Evolutionary conservation across 2,329 filamentous ascomycete genomes (phyloP), one percentile per base, ranked within the genome.

Genomic region (Delphinella strobiligena): DNA sequence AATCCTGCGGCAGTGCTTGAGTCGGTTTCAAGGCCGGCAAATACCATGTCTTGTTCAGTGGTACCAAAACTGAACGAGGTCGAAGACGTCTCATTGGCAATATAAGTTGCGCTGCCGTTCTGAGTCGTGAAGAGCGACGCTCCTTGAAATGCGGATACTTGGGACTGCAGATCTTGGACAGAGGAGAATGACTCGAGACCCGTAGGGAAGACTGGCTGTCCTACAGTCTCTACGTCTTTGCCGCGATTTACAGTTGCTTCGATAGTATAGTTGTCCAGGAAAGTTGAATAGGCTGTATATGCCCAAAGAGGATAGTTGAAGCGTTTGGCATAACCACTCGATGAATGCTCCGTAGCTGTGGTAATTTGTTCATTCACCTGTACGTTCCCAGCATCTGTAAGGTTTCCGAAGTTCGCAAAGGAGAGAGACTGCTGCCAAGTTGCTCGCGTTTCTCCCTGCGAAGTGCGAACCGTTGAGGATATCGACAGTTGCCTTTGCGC

Each of bases 291-390:
- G 2, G 67, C 68, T 12, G 67, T 71, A 49, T 72, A 73, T 35
- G 73, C 72, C 48, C 63, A 68, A 1, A 84, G 56, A 0, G 80
- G 80, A 49, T 81, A 85, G 7, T 56, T 57, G 53, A 78, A 81
- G 4, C 46, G 54, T 18, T 61, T 57, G 8, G 52, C 51, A 40
- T 65, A 68, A 3, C 52, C 55, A 22, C 48, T 51, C 1, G 57
- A 53, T 45, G 45, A 60, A 66, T 61, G 47, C 29, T 72, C 68
- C 1, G 55, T 54, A 4, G 76, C 76, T 0, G 56, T 59, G 1
- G 71, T 77, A 16, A 51, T 59, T 39, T 75, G 71, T 11, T 58
- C 64, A 19, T 66, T 72, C 17, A 58, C 52, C 51, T 82, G 76
- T 15, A 72, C 58, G 35, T 66, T 60, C 15, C 76, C 79, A 15